These are phyloP conservation scores for Ceratocystis destructans DNA, from an alignment of 2,329 filamentous ascomycete genomes.

Conservation along the genomic window DNA sequence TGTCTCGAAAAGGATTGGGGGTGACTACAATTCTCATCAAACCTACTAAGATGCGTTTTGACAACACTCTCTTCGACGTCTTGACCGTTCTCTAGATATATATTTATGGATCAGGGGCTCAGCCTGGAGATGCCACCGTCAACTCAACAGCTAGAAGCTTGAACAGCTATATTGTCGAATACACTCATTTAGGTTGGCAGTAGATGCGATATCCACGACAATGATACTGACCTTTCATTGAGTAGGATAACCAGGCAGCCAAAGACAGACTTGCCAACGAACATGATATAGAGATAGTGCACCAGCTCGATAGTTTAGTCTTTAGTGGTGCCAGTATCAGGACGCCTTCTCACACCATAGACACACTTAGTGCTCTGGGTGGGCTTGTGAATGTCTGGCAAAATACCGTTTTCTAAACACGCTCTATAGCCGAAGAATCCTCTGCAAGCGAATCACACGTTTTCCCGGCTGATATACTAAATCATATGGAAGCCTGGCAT, in stretches of 20 bases:
- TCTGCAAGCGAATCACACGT: background rate
- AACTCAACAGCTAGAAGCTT: background rate
- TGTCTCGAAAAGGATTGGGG: no score
- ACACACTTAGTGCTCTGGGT: slow-evolving; percentile 25
- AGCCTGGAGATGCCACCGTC: background rate
- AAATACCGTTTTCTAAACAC: background rate
- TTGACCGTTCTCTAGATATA: background rate
- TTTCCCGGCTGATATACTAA: slow-evolving; percentile 7
- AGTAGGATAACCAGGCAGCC: background rate
- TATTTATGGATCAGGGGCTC: background rate
- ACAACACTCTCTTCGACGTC: background rate
- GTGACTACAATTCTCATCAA: no score
- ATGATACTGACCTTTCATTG: background rate
- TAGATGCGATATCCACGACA: background rate
- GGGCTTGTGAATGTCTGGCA: slow-evolving; percentile 29
- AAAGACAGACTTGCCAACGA: background rate
- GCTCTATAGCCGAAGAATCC: background rate
- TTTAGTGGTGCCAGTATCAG: slow-evolving; percentile 28
- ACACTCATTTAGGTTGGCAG: background rate
- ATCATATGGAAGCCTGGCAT: slow-evolving; percentile 27
- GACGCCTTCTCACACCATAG: slow-evolving; percentile 25
- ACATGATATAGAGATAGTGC: background rate
- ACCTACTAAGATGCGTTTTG: background rate
- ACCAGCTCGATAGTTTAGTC: slow-evolving; percentile 22
- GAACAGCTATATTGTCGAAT: slow-evolving; percentile 9